Evolutionary conservation across 345 rosid species (phyloP).

Genomic region (Bretschneidera sinensis): DNA sequence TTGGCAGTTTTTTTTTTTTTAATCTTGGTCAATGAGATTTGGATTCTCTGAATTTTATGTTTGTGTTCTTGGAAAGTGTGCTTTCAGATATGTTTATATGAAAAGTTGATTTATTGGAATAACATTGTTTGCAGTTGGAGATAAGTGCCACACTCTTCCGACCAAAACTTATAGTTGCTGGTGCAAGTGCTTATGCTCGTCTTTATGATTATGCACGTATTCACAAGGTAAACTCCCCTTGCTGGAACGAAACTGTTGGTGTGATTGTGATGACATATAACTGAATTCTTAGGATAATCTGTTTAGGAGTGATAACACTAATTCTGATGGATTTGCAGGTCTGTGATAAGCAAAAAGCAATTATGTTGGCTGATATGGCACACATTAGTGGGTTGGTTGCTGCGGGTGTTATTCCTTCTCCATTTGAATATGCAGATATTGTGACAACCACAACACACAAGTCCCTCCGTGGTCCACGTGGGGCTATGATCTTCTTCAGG

Average conservation of each 20-base stretch:
- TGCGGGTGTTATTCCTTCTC: constrained; percentile 93
- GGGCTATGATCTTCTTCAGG: constrained; percentile 96
- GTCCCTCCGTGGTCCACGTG: constrained; percentile 98
- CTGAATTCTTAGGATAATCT: background rate
- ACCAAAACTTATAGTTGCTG: constrained; percentile 94
- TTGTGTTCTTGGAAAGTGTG: background rate
- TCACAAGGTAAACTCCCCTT: constrained; percentile 55
- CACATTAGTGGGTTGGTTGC: constrained; percentile 97
- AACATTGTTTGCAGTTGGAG: constrained; percentile 55
- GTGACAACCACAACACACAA: constrained; percentile 98
- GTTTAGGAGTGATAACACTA: constrained; percentile 1
- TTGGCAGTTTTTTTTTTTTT: too few species aligned
- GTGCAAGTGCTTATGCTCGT: constrained; percentile 98
- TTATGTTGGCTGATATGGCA: constrained; percentile 92
- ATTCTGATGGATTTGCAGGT: constrained; percentile 47
- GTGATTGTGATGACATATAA: too few species aligned
- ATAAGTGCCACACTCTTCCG: constrained; percentile 79
- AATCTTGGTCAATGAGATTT: too few species aligned
- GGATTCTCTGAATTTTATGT: background rate
- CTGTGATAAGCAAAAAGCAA: constrained; percentile 91
- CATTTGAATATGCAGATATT: constrained; percentile 90
- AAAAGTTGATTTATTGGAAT: constrained; percentile 16
- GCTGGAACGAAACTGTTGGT: constrained; percentile 3
- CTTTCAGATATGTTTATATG: background rate
- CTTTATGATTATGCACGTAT: constrained; percentile 89